Evolutionary conservation across 352 stramenopile genomes (phyloP).

Genomic region (Pythium phragmitis): DNA sequence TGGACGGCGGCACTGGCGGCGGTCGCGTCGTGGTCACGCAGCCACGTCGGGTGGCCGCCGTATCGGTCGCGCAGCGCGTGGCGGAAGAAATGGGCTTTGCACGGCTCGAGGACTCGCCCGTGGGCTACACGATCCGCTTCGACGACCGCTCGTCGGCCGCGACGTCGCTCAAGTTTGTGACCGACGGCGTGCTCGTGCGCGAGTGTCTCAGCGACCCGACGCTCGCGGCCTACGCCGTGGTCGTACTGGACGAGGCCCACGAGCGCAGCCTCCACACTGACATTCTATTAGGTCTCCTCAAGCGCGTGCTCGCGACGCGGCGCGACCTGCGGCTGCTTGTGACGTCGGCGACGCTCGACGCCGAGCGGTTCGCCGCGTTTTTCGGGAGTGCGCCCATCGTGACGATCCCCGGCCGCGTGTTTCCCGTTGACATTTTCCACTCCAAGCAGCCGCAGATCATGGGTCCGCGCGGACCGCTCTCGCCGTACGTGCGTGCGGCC

Average conservation of each 20-base stretch:
- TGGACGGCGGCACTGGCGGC: constrained; percentile 34
- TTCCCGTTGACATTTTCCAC: constrained; percentile 94
- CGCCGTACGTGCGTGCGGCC: constrained; percentile 58
- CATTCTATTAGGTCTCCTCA: constrained; percentile 95
- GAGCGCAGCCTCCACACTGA: constrained; percentile 98
- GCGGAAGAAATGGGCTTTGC: constrained; percentile 93
- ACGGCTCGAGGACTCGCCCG: constrained; percentile 32
- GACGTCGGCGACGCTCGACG: constrained; percentile 91
- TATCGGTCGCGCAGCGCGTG: constrained; percentile 97
- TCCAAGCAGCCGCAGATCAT: constrained; percentile 84
- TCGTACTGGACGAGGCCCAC: constrained; percentile 97
- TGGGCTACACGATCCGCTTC: constrained; percentile 98
- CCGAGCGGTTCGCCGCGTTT: constrained; percentile 86
- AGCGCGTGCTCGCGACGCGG: constrained; percentile 59
- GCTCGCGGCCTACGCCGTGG: constrained; percentile 79
- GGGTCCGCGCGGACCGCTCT: constrained; percentile 54
- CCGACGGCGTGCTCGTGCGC: constrained; percentile 76
- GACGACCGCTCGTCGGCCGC: constrained; percentile 84
- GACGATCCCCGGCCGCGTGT: constrained; percentile 89
- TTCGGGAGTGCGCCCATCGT: constrained; percentile 71
- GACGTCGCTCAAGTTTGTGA: constrained; percentile 85
- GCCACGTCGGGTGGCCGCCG: constrained; percentile 94
- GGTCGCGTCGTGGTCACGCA: constrained; percentile 87
- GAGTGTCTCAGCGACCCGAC: constrained; percentile 79
- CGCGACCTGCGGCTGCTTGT: constrained; percentile 93